phyloP scores from a whole-genome alignment of 345 rosid genomes.

The Durio zibethinus region DNA sequence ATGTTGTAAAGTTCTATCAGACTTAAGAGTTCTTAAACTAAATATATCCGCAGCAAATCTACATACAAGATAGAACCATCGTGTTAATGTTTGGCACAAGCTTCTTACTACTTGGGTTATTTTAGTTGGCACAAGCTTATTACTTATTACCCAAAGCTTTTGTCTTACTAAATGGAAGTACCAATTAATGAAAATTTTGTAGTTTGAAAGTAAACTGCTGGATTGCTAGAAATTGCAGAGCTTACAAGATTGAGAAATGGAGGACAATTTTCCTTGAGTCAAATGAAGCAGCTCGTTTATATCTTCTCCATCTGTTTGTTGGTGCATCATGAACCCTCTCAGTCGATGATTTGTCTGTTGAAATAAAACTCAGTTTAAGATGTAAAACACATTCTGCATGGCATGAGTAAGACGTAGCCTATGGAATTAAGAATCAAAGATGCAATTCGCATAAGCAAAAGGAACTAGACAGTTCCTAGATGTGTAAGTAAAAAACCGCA shows the following conservation, averaged over 20 bases:
- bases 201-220: not conserved
- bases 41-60: not conserved
- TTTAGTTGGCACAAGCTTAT: not conserved
- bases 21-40: not conserved
- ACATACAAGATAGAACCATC: not conserved
- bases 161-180: not conserved
- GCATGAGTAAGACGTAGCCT: not conserved
- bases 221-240: constrained; percentile 13
- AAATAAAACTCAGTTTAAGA: not conserved
- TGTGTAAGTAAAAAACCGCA: too few relatives aligned
- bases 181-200: not conserved
- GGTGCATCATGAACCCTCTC: constrained; percentile 69
- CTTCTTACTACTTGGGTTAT: not conserved
- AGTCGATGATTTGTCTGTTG: constrained; percentile 51
- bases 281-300: constrained; percentile 76
- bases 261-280: constrained; percentile 86
- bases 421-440: not conserved
- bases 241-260: constrained; percentile 86
- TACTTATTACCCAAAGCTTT: not conserved
- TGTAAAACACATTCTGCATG: not conserved
- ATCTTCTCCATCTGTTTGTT: constrained; percentile 81
- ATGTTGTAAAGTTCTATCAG: not conserved
- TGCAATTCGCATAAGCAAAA: not conserved
- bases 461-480: not conserved
- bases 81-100: not conserved